Conservation (phyloP, 768 basidiomycete genomes). For the Brasilioporus rufonigricans region DNA sequence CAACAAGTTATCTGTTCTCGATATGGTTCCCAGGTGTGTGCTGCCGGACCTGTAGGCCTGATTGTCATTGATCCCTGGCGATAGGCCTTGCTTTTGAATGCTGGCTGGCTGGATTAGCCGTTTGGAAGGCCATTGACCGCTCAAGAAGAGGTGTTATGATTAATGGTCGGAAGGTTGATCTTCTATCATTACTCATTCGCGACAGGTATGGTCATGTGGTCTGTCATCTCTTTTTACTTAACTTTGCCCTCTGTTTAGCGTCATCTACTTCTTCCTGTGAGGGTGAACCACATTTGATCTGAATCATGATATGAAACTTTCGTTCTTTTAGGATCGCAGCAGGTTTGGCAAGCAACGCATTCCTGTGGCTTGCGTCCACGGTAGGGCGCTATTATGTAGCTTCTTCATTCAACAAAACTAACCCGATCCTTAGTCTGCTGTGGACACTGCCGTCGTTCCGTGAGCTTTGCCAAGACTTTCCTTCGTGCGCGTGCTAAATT, state of each 20-base stretch:
- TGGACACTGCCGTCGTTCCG: background rate
- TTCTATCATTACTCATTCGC: background rate
- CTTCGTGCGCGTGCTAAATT: background rate
- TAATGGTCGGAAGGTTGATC: background rate
- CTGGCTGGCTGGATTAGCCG: background rate
- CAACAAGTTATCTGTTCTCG: background rate
- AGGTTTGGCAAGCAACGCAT: background rate
- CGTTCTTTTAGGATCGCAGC: background rate
- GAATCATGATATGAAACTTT: background rate
- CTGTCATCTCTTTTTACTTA: background rate
- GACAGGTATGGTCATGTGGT: background rate
- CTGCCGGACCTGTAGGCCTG: background rate
- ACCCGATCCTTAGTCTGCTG: background rate
- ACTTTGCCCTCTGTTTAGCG: background rate
- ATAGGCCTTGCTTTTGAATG: background rate
- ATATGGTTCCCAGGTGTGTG: constrained; percentile 1
- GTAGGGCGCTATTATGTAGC: background rate
- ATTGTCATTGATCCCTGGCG: no score
- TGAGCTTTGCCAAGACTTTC: background rate
- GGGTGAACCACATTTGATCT: background rate
- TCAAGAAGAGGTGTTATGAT: background rate
- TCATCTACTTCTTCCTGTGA: constrained; percentile 1
- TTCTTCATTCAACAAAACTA: background rate
- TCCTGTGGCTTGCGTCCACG: background rate
- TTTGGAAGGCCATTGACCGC: background rate